Evolutionary conservation across 176 grass and related monocot species (phyloP), one percentile per base, ranked within the genome.

Genomic region (Oryza meridionalis): DNA sequence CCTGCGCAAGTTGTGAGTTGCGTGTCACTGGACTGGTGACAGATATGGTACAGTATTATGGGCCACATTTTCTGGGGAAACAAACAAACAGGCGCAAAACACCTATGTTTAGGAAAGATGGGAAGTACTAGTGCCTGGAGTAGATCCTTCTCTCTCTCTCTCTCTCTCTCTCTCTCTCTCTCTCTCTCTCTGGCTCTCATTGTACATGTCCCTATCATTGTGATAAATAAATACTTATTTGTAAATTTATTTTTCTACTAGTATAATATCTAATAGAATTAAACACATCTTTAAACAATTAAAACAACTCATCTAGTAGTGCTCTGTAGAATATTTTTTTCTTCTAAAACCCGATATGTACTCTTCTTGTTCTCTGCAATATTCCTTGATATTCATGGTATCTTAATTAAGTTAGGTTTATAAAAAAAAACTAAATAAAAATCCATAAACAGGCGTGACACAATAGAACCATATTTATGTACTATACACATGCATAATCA

Each of bases 1-100:
- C 11, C 35, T 83, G 17, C 3, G 26, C 58, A 47, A 31, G 26
- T 51, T 74, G 58, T 73, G 70, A 65, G 69, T 61, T 33, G 38
- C 55, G 29, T 51, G 71, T 4, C 9, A 24, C 29, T 49, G 50
- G 45, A 76, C 51, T 63, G 35, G 82, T 24, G 82, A 84, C 45
- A 40, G 12, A 40, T 31, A 29, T 21, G 43, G 55, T 61, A 61
- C 21, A 27, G 51, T 38, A 5, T 51, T 38, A 25, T 15, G 59
- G 70, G 19, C 70, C 59, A 75, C 21, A 26, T 47, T 84, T 67
- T 31, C 66, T 26, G 11, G 37, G 59, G 61, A 67, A 67, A 67
- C 27, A 50, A 67, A 66, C 59, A 75, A 83, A 50, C 27, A 8
- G 21, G 19, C 2, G n/a, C 58, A 62, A n/a, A 62, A 22, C 53